These are phyloP conservation scores for Melampsora abietis-canadensis DNA, from an alignment of 1,284 basidiomycete species.

Conservation along the genomic window DNA sequence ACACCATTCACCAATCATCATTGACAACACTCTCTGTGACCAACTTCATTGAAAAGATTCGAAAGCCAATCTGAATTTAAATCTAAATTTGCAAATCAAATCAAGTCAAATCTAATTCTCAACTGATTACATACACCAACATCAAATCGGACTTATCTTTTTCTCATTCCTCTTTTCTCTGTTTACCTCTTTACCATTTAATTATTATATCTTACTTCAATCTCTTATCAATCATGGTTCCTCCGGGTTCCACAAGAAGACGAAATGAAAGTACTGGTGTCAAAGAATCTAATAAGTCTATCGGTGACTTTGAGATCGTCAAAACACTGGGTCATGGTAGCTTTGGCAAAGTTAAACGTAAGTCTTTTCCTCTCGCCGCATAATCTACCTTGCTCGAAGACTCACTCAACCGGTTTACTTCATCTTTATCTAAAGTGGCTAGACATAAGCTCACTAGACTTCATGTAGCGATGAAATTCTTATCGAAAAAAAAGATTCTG, in stretches of 20 bases:
- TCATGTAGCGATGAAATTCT: conserved; percentile 41
- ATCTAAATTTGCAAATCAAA: too few relatives aligned
- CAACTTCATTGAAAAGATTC: too few relatives aligned
- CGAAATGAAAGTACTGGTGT: conserved; percentile 7
- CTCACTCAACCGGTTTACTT: background rate
- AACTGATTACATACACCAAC: too few relatives aligned
- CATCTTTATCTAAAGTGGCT: conserved; percentile 13
- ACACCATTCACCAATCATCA: too few relatives aligned
- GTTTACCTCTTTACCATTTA: too few relatives aligned
- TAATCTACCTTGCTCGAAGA: background rate
- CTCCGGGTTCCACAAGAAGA: background rate
- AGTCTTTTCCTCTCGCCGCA: background rate
- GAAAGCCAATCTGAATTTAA: too few relatives aligned
- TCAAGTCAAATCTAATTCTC: too few relatives aligned
- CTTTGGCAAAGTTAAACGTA: conserved; percentile 43
- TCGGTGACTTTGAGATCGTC: conserved; percentile 40
- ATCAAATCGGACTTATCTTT: too few relatives aligned
- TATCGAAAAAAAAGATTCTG: conserved; percentile 40
- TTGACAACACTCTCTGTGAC: too few relatives aligned
- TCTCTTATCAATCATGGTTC: background rate
- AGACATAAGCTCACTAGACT: conserved; percentile 34
- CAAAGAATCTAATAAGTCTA: conserved; percentile 32
- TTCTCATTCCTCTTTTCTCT: too few relatives aligned
- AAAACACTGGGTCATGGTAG: conserved; percentile 42
- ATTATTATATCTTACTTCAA: too few relatives aligned